phyloP scores from a whole-genome alignment of 495 filamentous ascomycete species.

The Penicillium herquei region DNA sequence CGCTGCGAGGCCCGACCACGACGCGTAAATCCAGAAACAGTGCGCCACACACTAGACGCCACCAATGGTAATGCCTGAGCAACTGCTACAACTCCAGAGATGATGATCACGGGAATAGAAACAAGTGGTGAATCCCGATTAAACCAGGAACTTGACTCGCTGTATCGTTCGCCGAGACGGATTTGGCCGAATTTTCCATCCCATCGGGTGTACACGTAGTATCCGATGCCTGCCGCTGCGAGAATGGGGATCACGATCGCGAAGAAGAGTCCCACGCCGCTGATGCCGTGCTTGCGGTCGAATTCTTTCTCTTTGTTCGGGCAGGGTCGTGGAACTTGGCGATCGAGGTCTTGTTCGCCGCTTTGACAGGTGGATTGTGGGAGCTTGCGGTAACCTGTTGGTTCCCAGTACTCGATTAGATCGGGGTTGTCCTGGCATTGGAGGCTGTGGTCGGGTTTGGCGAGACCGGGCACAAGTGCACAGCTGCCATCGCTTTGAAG shows the following conservation, averaged over 20 bases:
- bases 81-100: conserved; percentile 76
- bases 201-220: conserved; percentile 84
- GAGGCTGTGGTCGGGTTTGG: conserved; percentile 61
- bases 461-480: conserved; percentile 65
- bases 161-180: conserved; percentile 65
- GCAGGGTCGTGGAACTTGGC: conserved; percentile 58
- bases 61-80: conserved; percentile 73
- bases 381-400: conserved; percentile 88
- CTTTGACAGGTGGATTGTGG: conserved; percentile 81
- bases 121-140: conserved; percentile 67
- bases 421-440: conserved; percentile 67
- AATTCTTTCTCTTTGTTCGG: conserved; percentile 76
- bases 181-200: conserved; percentile 88
- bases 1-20: conserved; percentile 46
- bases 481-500: conserved; percentile 73
- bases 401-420: conserved; percentile 69
- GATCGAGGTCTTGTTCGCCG: conserved; percentile 65
- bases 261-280: conserved; percentile 79
- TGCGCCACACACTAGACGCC: conserved; percentile 63
- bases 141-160: conserved; percentile 46
- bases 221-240: conserved; percentile 69
- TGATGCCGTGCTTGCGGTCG: conserved; percentile 65
- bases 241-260: conserved; percentile 71
- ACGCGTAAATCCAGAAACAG: conserved; percentile 45
- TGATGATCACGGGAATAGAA: conserved; percentile 71